Percentiles rank a stretch among this genome's conserved stretches.
Conservation (phyloP, 2,329 filamentous ascomycete genomes). For the Stachybotrys elegans region DNA sequence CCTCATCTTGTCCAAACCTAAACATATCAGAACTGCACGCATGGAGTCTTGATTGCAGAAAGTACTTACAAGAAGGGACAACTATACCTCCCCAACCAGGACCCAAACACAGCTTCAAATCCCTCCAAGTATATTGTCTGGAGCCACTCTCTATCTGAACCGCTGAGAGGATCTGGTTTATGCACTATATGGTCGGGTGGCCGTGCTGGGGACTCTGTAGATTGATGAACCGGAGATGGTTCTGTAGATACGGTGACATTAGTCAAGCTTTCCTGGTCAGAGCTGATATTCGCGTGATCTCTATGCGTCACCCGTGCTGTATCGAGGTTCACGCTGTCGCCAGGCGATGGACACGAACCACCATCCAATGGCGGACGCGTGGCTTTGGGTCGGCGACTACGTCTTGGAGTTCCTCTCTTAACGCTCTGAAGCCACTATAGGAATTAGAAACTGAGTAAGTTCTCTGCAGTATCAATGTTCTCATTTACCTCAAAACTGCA, state of each 20-base stretch:
- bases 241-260: too few relatives aligned
- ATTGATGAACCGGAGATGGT: too few relatives aligned
- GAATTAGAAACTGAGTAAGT: background rate
- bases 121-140: conserved; percentile 25
- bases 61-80: conserved; percentile 33
- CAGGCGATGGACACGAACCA: too few relatives aligned
- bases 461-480: background rate
- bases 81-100: conserved; percentile 35
- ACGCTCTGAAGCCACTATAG: conserved; percentile 20
- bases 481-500: conserved; percentile 25
- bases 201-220: too few relatives aligned
- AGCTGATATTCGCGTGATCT: too few relatives aligned
- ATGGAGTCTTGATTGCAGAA: background rate
- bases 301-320: too few relatives aligned
- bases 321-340: too few relatives aligned
- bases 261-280: too few relatives aligned
- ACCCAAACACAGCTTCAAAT: conserved; percentile 35
- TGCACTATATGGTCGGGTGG: too few relatives aligned
- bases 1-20: conserved; percentile 18
- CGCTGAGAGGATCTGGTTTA: conserved; percentile 5
- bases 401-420: conserved; percentile 6
- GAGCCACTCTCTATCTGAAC: conserved; percentile 16
- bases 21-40: conserved; percentile 3
- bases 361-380: too few relatives aligned
- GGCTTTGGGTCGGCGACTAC: conserved; percentile 2